Conservation (phyloP, 2,329 filamentous ascomycete genomes). For the Gliomastix tumulicola region DNA sequence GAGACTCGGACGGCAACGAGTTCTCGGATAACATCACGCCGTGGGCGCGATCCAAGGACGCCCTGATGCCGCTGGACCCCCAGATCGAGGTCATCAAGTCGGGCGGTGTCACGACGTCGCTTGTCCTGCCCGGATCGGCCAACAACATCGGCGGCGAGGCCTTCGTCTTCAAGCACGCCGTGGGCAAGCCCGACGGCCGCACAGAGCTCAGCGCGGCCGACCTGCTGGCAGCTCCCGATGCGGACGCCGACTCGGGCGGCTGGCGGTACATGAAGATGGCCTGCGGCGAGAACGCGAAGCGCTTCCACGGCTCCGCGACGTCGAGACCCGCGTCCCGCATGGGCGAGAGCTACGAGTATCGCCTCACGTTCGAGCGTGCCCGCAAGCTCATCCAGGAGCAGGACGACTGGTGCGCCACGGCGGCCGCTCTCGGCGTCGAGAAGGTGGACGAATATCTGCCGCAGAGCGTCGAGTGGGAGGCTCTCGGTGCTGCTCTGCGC, state of each 20-base stretch:
- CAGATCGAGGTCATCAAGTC: slow-evolving; percentile 32
- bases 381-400: slow-evolving; percentile 48
- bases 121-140: slow-evolving; percentile 51
- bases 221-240: slow-evolving; percentile 60
- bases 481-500: slow-evolving; percentile 53
- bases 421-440: slow-evolving; percentile 39
- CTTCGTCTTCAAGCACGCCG: slow-evolving; percentile 61
- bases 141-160: slow-evolving; percentile 71
- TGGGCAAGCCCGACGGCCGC: slow-evolving; percentile 52
- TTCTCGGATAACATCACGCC: slow-evolving; percentile 58
- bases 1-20: slow-evolving; percentile 57
- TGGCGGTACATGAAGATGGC: slow-evolving; percentile 75
- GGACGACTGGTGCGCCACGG: slow-evolving; percentile 61
- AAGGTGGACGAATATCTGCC: slow-evolving; percentile 52
- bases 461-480: slow-evolving; percentile 51
- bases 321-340: slow-evolving; percentile 29
- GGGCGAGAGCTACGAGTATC: slow-evolving; percentile 64
- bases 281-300: slow-evolving; percentile 64
- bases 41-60: slow-evolving; percentile 61
- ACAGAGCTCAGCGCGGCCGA: slow-evolving; percentile 56
- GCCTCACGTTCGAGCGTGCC: slow-evolving; percentile 61
- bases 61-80: slow-evolving; percentile 24
- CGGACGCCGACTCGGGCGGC: no score
- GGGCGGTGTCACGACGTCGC: slow-evolving; percentile 35
- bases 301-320: slow-evolving; percentile 46